phyloP scores from a whole-genome alignment of 2,329 filamentous ascomycete genomes.

The Fusarium citri region DNA sequence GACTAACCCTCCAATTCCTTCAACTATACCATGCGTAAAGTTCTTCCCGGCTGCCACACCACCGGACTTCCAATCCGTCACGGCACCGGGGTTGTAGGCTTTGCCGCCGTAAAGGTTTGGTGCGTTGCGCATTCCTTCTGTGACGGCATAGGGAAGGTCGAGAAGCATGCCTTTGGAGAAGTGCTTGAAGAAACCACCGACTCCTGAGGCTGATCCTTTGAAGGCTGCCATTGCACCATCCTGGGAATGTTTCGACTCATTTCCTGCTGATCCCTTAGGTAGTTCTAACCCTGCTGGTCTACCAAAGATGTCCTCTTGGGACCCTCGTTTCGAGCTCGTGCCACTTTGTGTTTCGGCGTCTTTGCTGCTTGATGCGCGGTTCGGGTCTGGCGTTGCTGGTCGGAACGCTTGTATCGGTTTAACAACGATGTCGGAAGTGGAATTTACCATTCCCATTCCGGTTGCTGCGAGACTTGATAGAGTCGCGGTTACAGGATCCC shows the following conservation, averaged over 20 bases:
- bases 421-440: slow-evolving; percentile 23
- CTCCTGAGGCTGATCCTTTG: slow-evolving; percentile 11
- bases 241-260: background rate
- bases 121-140: slow-evolving; percentile 35
- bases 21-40: slow-evolving; percentile 21
- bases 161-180: slow-evolving; percentile 22
- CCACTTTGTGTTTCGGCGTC: rapidly evolving
- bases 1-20: slow-evolving; percentile 15
- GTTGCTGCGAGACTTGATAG: slow-evolving; percentile 21
- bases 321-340: rapidly evolving
- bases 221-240: slow-evolving; percentile 22
- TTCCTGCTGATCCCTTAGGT: background rate
- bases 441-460: slow-evolving; percentile 6
- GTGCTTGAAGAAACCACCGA: slow-evolving; percentile 33
- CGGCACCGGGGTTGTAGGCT: slow-evolving; percentile 11
- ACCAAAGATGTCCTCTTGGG: background rate
- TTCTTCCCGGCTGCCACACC: slow-evolving; percentile 11
- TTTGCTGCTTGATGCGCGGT: rapidly evolving
- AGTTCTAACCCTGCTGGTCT: background rate
- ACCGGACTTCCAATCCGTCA: slow-evolving; percentile 24
- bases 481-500: slow-evolving; percentile 35
- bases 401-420: slow-evolving; percentile 21
- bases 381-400: background rate
- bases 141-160: slow-evolving; percentile 32
- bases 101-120: slow-evolving; percentile 28